These are phyloP conservation scores for Pythium folliculosum DNA, from an alignment of 352 stramenopile genomes.

Conservation along the genomic window DNA sequence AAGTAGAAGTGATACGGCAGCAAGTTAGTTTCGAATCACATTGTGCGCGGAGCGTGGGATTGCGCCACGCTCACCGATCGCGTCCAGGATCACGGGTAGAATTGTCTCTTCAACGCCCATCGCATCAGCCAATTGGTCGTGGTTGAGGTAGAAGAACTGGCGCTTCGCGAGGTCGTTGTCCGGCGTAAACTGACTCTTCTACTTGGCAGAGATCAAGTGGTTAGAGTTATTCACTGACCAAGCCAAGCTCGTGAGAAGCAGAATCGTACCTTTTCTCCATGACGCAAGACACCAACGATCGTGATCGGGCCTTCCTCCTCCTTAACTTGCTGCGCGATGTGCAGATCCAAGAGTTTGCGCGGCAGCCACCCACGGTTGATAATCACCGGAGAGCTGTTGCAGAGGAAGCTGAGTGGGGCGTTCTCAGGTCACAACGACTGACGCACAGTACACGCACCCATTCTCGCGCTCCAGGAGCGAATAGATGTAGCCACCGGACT, in stretches of 20 bases:
- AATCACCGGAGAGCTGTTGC: constrained; percentile 72
- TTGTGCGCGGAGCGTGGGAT: background rate
- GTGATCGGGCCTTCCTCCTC: constrained; percentile 53
- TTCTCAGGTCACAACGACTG: background rate
- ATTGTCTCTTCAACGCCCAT: constrained; percentile 71
- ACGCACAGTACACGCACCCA: constrained; percentile 37
- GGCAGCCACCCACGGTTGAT: constrained; percentile 86
- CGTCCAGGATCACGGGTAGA: constrained; percentile 79
- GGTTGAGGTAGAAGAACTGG: constrained; percentile 85
- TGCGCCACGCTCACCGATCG: constrained; percentile 41
- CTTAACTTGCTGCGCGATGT: constrained; percentile 62
- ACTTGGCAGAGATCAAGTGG: background rate
- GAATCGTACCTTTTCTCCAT: constrained; percentile 68
- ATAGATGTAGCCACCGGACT: constrained; percentile 87
- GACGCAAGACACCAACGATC: constrained; percentile 76
- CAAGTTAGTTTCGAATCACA: background rate
- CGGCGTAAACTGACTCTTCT: constrained; percentile 81
- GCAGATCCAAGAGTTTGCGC: constrained; percentile 67
- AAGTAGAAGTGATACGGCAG: background rate
- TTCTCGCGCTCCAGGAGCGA: constrained; percentile 71
- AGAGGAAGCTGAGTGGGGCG: background rate
- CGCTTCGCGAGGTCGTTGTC: constrained; percentile 73
- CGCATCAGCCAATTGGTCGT: constrained; percentile 70
- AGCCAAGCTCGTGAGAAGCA: background rate
- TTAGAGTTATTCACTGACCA: background rate